Percentiles rank a stretch among this genome's conserved stretches.
Conservation (phyloP, 73 alveolate species). For the Paramecium tetraurelia region DNA sequence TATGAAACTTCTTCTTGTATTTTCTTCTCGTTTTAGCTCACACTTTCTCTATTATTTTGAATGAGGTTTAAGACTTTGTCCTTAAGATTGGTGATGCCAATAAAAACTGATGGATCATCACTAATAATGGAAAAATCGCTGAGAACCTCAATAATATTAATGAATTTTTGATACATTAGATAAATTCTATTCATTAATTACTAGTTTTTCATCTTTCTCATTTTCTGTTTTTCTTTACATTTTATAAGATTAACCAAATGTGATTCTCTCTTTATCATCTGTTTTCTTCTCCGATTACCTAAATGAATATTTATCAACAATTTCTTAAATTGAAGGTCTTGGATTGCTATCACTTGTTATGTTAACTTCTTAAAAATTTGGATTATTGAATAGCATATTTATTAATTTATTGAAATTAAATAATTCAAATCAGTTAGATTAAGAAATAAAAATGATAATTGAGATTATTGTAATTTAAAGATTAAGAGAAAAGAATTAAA, state of each 20-base stretch:
- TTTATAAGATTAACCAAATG: neutral
- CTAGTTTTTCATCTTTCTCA: neutral
- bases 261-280: neutral
- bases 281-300: neutral
- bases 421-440: neutral
- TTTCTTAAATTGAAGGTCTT: neutral
- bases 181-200: neutral
- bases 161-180: neutral
- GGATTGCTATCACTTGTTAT: neutral
- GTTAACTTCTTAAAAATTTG: neutral
- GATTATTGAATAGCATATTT: neutral
- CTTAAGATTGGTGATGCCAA: neutral
- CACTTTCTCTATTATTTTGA: neutral
- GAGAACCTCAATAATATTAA: neutral
- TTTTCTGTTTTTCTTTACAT: neutral
- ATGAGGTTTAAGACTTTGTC: neutral
- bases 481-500: no score
- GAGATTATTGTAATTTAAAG: no score
- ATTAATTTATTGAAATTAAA: neutral
- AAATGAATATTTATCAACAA: neutral
- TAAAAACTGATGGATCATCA: constrained; percentile 15
- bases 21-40: neutral
- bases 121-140: constrained; percentile 11
- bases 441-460: neutral
- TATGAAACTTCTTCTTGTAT: neutral